Evolutionary conservation across 768 basidiomycete species (phyloP).

Genomic region (Podaxis sp.): DNA sequence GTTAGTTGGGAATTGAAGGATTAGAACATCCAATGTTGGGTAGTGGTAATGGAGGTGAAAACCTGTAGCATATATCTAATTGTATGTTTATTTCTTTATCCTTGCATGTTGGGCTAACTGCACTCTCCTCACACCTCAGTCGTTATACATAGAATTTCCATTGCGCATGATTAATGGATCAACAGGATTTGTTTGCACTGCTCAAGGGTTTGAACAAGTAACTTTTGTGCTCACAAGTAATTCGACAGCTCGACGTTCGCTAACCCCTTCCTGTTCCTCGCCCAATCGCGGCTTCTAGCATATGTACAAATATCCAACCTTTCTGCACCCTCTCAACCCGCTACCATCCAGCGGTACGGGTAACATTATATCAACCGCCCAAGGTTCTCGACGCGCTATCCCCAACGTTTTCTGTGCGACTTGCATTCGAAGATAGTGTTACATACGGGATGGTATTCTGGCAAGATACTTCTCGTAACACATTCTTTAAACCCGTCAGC

Average conservation of each 20-base stretch:
- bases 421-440: background rate
- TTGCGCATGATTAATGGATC: too few relatives aligned
- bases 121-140: background rate
- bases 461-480: background rate
- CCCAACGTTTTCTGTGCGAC: background rate
- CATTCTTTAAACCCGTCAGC: background rate
- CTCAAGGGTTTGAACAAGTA: background rate
- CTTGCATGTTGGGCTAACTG: background rate
- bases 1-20: slow-evolving; percentile 91
- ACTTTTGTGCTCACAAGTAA: background rate
- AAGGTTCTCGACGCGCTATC: background rate
- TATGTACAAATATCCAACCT: background rate
- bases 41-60: too few relatives aligned
- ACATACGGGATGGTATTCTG: background rate
- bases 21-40: slow-evolving; percentile 15
- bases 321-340: background rate
- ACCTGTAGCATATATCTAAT: background rate
- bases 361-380: background rate
- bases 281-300: background rate
- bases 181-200: too few relatives aligned
- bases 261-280: background rate
- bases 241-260: too few relatives aligned
- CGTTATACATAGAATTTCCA: background rate
- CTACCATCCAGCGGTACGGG: background rate
- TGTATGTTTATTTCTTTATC: slow-evolving; percentile 2